These are phyloP conservation scores for Pterocarpus santalinus DNA, from an alignment of 306 rosid genomes.

Conservation along the genomic window DNA sequence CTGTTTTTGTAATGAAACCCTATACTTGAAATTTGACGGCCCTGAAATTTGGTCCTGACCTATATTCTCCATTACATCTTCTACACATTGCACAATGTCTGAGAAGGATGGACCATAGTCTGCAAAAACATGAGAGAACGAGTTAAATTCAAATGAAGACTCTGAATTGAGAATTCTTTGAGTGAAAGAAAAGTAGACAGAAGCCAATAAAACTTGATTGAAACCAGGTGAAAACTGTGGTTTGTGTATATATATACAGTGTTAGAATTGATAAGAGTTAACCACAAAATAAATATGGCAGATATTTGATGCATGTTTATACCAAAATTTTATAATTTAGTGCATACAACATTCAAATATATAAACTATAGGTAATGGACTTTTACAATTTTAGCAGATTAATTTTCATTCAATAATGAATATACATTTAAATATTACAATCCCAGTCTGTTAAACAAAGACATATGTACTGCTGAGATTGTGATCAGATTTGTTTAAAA, in stretches of 20 bases:
- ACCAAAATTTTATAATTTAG: no score
- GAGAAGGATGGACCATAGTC: constrained; percentile 89
- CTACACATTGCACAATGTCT: constrained; percentile 79
- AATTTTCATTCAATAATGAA: no score
- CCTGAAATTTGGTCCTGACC: constrained; percentile 69
- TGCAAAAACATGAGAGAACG: constrained; percentile 52
- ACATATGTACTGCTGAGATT: no score
- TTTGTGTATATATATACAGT: not conserved
- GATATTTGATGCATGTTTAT: not conserved
- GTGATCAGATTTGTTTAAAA: no score
- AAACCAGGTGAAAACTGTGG: constrained; percentile 6
- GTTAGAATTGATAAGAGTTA: not conserved
- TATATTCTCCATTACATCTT: constrained; percentile 74
- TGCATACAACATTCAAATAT: not conserved
- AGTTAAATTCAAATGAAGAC: constrained; percentile 35
- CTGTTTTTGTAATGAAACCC: constrained; percentile 93
- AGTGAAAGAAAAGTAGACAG: not conserved
- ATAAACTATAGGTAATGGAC: not conserved
- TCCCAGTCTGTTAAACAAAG: no score
- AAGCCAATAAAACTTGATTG: not conserved
- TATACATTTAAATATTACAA: no score
- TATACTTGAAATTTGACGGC: constrained; percentile 86
- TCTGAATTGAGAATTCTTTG: not conserved
- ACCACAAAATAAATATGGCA: not conserved
- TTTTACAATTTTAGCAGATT: not conserved